Conservation (phyloP, 805 yeast genomes). For the Aciculoconidium aculeatum region DNA sequence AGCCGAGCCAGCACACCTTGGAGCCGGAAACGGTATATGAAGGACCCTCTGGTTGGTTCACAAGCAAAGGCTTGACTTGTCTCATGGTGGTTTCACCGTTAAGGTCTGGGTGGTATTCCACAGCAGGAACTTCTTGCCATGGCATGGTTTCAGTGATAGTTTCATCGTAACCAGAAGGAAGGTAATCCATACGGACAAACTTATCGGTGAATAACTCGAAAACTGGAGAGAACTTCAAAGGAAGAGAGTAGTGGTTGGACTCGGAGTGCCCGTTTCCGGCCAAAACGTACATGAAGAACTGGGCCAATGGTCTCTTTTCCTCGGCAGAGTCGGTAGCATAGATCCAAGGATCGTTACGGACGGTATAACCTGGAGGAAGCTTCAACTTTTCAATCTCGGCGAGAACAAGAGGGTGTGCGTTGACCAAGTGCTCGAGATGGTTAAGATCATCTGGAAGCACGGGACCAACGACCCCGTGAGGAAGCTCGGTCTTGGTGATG, state of each 20-base stretch:
- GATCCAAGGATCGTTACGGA: constrained; percentile 78
- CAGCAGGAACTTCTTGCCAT: constrained; percentile 54
- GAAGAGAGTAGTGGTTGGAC: constrained; percentile 71
- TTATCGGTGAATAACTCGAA: constrained; percentile 56
- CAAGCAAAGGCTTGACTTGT: constrained; percentile 63
- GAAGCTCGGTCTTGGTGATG: constrained; percentile 49
- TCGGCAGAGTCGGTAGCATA: constrained; percentile 69
- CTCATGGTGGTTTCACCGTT: constrained; percentile 46
- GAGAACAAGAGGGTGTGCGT: constrained; percentile 49
- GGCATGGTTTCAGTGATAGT: constrained; percentile 51
- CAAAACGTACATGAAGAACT: constrained; percentile 69
- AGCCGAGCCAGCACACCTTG: constrained; percentile 73
- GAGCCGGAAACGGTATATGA: constrained; percentile 56
- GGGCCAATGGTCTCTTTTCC: constrained; percentile 58
- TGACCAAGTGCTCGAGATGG: constrained; percentile 46
- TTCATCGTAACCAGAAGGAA: constrained; percentile 69
- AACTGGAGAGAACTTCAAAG: constrained; percentile 69
- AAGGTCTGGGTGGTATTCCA: constrained; percentile 71
- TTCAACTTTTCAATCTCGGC: constrained; percentile 66
- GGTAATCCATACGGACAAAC: constrained; percentile 65
- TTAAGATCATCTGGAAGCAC: constrained; percentile 58
- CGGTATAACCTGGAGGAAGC: constrained; percentile 50
- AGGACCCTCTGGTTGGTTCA: constrained; percentile 75
- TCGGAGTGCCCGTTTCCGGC: constrained; percentile 60
- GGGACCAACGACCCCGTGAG: constrained; percentile 67